Conservation (phyloP, 1,139 yeast species). For the Kodamaea alishanica region DNA sequence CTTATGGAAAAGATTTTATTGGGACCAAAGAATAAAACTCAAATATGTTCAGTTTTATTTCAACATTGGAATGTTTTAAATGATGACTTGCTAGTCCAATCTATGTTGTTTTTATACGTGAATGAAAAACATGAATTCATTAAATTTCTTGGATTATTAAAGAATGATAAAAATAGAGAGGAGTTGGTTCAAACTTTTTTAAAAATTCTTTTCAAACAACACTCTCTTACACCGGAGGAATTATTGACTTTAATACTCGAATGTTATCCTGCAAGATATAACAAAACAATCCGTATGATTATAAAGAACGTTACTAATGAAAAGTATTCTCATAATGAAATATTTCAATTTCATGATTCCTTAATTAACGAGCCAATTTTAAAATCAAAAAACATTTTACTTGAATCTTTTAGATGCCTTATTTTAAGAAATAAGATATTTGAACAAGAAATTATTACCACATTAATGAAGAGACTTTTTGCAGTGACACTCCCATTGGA, state of each 20-base stretch:
- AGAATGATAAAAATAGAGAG: not conserved
- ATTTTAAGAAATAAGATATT: constrained; percentile 16
- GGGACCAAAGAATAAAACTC: not conserved
- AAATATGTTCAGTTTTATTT: constrained; percentile 6
- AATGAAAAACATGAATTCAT: not conserved
- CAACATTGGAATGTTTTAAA: constrained; percentile 4
- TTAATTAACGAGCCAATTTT: constrained; percentile 8
- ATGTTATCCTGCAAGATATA: not conserved
- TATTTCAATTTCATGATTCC: not conserved
- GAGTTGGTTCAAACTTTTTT: not conserved
- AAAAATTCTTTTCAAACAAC: not conserved
- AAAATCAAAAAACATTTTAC: constrained; percentile 17
- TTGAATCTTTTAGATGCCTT: constrained; percentile 23
- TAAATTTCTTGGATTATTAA: not conserved
- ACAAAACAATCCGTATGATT: constrained; percentile 3
- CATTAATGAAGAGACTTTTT: constrained; percentile 15
- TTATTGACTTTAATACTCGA: not conserved
- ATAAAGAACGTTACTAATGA: constrained; percentile 2
- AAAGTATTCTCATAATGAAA: not conserved
- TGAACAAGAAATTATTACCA: constrained; percentile 12
- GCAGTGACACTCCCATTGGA: constrained; percentile 7
- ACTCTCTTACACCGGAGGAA: too few relatives aligned
- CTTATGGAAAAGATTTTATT: constrained; percentile 8
- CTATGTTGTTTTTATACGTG: constrained; percentile 1
- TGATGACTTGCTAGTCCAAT: constrained; percentile 4